These are phyloP conservation scores for Tulasnella sp. DNA, from an alignment of 768 basidiomycete species.

Conservation along the genomic window DNA sequence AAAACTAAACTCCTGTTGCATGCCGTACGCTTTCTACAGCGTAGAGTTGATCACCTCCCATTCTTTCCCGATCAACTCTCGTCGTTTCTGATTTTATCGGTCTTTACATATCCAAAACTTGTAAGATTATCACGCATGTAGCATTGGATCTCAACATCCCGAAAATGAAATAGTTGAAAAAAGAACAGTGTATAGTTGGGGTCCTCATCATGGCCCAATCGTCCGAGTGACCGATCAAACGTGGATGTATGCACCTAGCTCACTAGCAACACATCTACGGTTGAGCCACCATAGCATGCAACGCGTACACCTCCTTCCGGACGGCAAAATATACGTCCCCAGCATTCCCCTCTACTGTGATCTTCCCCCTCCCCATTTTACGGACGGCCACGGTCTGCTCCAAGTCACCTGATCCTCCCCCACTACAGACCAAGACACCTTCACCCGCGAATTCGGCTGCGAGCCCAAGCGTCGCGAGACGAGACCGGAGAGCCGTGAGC, in stretches of 20 bases:
- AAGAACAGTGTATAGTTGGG: no score
- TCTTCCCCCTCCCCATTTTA: slow-evolving; percentile 72
- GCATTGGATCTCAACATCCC: slow-evolving; percentile 17
- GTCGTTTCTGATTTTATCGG: not conserved
- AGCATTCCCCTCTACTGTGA: slow-evolving; percentile 82
- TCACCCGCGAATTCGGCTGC: slow-evolving; percentile 95
- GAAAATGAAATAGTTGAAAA: slow-evolving; percentile 9
- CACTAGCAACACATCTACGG: not conserved
- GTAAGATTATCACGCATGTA: slow-evolving; percentile 14
- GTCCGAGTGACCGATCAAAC: no score
- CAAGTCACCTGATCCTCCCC: slow-evolving; percentile 41
- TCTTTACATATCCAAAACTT: not conserved
- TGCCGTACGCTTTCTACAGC: slow-evolving; percentile 43
- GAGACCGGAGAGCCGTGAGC: slow-evolving; percentile 76
- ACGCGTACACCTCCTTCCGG: slow-evolving; percentile 74
- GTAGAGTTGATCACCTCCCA: not conserved
- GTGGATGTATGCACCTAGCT: no score
- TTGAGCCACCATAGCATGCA: slow-evolving; percentile 74
- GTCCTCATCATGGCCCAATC: no score
- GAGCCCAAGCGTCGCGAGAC: slow-evolving; percentile 60
- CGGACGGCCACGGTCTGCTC: slow-evolving; percentile 63
- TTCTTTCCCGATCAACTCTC: not conserved
- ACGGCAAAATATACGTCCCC: slow-evolving; percentile 86
- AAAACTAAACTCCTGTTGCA: slow-evolving; percentile 38
- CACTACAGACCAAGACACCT: slow-evolving; percentile 83